Evolutionary conservation across 345 rosid species (phyloP), one percentile per base, ranked within the genome.

Genomic region (Syzygium grande): DNA sequence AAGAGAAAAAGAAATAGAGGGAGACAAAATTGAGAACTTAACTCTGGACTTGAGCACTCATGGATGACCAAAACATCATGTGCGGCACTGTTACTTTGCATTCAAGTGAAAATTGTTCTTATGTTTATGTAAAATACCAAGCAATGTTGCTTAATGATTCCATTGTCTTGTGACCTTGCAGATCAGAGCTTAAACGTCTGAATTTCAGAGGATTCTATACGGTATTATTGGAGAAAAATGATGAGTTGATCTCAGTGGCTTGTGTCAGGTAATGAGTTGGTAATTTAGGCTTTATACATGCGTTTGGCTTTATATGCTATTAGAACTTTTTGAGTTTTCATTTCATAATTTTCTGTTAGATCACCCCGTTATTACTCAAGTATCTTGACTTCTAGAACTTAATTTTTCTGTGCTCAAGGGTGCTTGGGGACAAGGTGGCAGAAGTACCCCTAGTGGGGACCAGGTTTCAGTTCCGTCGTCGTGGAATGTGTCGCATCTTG

Each of bases 121-220:
- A 34, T 34, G 49, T 5, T 73, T 34, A 34, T 19, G 41, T 34
- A 5, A 73, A 34, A 19, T 4, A 73, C 49, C 25, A 73, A 73
- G 46, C 49, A 34, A 73, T 73, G 80, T 34, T 73, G 46, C 49
- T 68, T 34, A 34, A 73, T 27, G 29, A 52, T 52, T 41, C 17
- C 22, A 51, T 52, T 23, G 6, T 49, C 15, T 86, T 49, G 46
- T 3, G 12, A 63, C 68, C 88, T 73, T 87, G 58, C 87, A 89
- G 93, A 84, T 92, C 92, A 14, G 84, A 92, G 51, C 92, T 92
- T 19, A 91, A 89, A 5, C 94, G 95, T 38, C 85, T 92, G 52
- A 90, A 94, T 86, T 95, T 91, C 55, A 86, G 58, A 86, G 98
- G 99, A 41, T 96, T 95, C 90, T 94, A 93, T 85, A 92, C 96